Conservation (phyloP, 805 yeast genomes). For the Candida piceae region DNA sequence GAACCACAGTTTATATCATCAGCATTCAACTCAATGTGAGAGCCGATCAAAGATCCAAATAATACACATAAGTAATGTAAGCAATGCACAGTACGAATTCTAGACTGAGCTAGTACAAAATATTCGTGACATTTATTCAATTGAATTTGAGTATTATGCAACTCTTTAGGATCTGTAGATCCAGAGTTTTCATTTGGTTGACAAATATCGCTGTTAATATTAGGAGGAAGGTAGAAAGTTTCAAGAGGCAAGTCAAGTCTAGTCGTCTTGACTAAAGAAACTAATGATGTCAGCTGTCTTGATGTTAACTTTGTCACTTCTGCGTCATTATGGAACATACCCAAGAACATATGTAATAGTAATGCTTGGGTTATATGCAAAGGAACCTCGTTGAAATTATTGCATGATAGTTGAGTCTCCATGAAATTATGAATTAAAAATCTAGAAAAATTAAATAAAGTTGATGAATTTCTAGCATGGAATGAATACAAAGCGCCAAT, state of each 20-base stretch:
- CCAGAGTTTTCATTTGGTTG: background rate
- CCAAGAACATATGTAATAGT: constrained; percentile 49
- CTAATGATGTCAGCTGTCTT: constrained; percentile 50
- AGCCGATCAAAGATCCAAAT: constrained; percentile 41
- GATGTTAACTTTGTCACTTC: constrained; percentile 45
- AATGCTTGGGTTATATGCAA: constrained; percentile 53
- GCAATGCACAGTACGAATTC: constrained; percentile 49
- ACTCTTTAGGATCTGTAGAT: constrained; percentile 5
- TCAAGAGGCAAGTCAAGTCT: constrained; percentile 48
- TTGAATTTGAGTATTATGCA: constrained; percentile 13
- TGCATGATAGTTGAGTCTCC: constrained; percentile 43
- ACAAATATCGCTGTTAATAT: constrained; percentile 20
- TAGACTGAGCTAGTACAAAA: constrained; percentile 49
- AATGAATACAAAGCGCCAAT: constrained; percentile 85
- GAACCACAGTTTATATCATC: constrained; percentile 57
- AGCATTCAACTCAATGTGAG: constrained; percentile 34
- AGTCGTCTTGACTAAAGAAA: constrained; percentile 49
- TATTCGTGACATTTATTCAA: constrained; percentile 43
- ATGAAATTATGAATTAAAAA: constrained; percentile 61
- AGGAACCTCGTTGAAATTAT: constrained; percentile 50
- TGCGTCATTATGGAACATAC: constrained; percentile 51
- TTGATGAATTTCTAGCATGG: constrained; percentile 70
- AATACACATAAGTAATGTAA: constrained; percentile 46
- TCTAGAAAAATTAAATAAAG: constrained; percentile 63
- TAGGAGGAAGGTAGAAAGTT: constrained; percentile 39